Percentiles rank a stretch among this genome's conserved stretches.
phyloP scores from a whole-genome alignment of 2,329 filamentous ascomycete genomes.

The Penicillium sp. region DNA sequence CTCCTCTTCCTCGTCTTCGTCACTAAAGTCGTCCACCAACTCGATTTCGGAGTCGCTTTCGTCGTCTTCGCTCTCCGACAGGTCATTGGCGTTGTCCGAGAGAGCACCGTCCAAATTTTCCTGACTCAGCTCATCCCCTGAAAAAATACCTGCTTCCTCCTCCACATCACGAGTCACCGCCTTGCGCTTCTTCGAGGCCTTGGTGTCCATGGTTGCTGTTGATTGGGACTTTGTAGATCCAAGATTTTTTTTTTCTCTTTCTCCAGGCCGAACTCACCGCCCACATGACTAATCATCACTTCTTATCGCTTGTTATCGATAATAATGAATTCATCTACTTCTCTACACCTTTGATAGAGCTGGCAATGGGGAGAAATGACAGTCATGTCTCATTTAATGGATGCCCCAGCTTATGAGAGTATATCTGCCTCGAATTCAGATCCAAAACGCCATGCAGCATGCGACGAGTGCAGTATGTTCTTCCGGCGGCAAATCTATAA shows the following conservation, averaged over 20 bases:
- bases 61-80: constrained; percentile 35
- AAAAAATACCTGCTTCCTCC: constrained; percentile 47
- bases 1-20: constrained; percentile 45
- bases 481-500: constrained; percentile 1
- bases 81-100: constrained; percentile 39
- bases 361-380: constrained; percentile 12
- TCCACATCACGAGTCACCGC: constrained; percentile 52
- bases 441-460: constrained; percentile 44
- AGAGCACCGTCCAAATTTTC: constrained; percentile 41
- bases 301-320: constrained; percentile 6
- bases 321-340: too few relatives aligned
- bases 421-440: constrained; percentile 12
- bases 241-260: constrained; percentile 26
- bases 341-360: background rate
- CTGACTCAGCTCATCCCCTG: constrained; percentile 55
- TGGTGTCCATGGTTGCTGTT: constrained; percentile 31
- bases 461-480: constrained; percentile 46
- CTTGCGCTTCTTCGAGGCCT: constrained; percentile 58
- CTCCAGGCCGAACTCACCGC: constrained; percentile 30
- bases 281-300: constrained; percentile 34
- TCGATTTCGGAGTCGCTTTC: constrained; percentile 47
- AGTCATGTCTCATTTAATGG: constrained; percentile 5
- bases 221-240: constrained; percentile 13
- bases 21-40: constrained; percentile 51
- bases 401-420: background rate